Evolutionary conservation across 1,284 basidiomycete species (phyloP), one percentile per base, ranked within the genome.

Genomic region (Wallemia mellicola): DNA sequence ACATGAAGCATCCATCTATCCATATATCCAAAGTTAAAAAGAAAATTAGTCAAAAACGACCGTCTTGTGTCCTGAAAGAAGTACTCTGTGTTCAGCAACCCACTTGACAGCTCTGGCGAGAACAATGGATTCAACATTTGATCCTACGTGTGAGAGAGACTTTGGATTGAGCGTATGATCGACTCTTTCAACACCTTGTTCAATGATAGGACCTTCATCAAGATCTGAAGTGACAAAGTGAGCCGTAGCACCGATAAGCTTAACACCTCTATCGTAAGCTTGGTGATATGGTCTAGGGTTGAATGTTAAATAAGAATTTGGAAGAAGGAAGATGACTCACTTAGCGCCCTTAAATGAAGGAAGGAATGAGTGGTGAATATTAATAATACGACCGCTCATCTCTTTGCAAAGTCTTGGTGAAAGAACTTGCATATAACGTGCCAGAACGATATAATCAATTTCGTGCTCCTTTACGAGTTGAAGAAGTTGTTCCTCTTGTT

Each of bases 181-280:
- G 58, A 68, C 67, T 24, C 65, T 60, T 60, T 67, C 65, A 11
- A 67, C 64, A 15, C 62, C 67, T 62, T 68, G 67, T 59, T 67
- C 66, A 58, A 68, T 68, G 58, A 68, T 68, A 1, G 67, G 67
- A 11, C 67, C 67, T 33, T 68, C 67, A 59, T 68, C 67, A 27
- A 68, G 60, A 57, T 67, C 67, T 30, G 62, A 59, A 0, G 67
- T 68, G 19, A 67, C 67, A 59, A 68, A 64, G 61, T 68, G 67
- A 2, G 67, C 65, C 7, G 67, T 68, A 7, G 67, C 67, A 56
- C 67, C 67, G 24, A 68, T 68, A 27, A 68, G 59, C 61, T 68
- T 68, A 38, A 67, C 65, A 9, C 67, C 67, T 27, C 67, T 60
- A 38, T 63, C 64, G 59, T 64, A 65, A 2, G 67, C 67, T 63